Evolutionary conservation across 2,329 filamentous ascomycete genomes (phyloP), one percentile per base, ranked within the genome.

Genomic region (Exophiala viscosa): DNA sequence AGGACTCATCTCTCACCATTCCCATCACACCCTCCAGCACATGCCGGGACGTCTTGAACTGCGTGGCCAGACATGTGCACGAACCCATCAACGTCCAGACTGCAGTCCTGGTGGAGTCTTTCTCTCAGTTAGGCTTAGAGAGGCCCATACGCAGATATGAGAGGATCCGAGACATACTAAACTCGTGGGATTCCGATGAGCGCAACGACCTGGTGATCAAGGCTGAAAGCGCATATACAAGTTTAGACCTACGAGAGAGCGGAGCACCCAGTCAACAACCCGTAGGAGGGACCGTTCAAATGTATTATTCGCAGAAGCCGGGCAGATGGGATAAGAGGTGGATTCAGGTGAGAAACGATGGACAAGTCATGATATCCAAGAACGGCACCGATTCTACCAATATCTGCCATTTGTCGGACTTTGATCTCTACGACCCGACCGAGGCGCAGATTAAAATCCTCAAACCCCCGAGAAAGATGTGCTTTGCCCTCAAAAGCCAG

Each of bases 291-390:
- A 81, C 82, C 11, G 80, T 91, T 50, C 79, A 86, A 51, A 76
- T 97, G 59, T 85, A 92, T 63, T 85, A 95, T 69, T 93, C 88
- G 0, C 86, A 90, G 39, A 85, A 83, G 42, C 84, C 86, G 0
- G 87, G 88, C 13, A 93, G 90, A 67, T 97, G 92, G 93, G 85
- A 84, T 61, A 96, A 96, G 71, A 83, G 88, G 35, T 90, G 81
- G 69, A 76, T 96, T 46, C 90, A 84, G 0, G 72, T 97, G 28
- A 77, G 86, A 3, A 65, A 76, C 7, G 87, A 86, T 50, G 91
- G 91, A 0, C 90, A 96, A 67, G 68, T 86, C 13, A 69, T 76
- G 41, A 76, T 84, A 20, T 81, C 87, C 36, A 96, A 93, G 70
- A 86, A 91, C 47, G 57, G 58, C 33, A 45, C 53, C 17, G 52